These are phyloP conservation scores for Blastobotrys petasosporus DNA, from an alignment of 1,139 yeast genomes.

Conservation along the genomic window DNA sequence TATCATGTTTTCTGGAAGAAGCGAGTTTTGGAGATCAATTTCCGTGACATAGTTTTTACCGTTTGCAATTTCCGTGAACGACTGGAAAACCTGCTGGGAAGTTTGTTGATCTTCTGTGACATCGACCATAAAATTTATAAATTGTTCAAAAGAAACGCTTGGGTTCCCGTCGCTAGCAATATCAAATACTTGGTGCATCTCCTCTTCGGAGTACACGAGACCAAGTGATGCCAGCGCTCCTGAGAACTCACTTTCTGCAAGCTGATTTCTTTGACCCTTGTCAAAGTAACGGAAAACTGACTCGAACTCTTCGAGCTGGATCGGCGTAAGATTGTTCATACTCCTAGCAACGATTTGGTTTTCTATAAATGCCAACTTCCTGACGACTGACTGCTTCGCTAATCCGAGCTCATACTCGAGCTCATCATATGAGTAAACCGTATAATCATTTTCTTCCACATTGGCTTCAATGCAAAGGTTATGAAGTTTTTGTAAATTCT, in stretches of 20 bases:
- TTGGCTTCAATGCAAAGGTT: conserved; percentile 34
- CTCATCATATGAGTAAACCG: conserved; percentile 37
- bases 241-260: conserved; percentile 35
- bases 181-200: conserved; percentile 35
- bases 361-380: conserved; percentile 37
- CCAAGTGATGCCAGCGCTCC: conserved; percentile 40
- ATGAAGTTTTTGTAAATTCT: conserved; percentile 27
- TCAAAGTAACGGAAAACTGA: conserved; percentile 40
- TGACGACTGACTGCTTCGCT: conserved; percentile 35
- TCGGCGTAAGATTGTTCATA: conserved; percentile 38
- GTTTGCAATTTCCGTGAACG: conserved; percentile 37
- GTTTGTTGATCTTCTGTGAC: conserved; percentile 38
- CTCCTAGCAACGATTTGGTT: conserved; percentile 38
- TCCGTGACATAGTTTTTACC: conserved; percentile 39
- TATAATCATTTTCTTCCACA: conserved; percentile 39
- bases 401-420: conserved; percentile 37
- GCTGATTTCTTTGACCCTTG: conserved; percentile 32
- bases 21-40: conserved; percentile 36
- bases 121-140: conserved; percentile 38
- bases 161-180: conserved; percentile 28
- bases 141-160: conserved; percentile 35
- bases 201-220: conserved; percentile 34
- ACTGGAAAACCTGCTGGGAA: conserved; percentile 37
- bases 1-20: conserved; percentile 34
- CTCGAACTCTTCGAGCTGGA: conserved; percentile 40